A percentile compares a stretch with the other conserved stretches of the same genome.
Conservation (phyloP, 2,329 filamentous ascomycete species). For the Exophiala spinifera region DNA sequence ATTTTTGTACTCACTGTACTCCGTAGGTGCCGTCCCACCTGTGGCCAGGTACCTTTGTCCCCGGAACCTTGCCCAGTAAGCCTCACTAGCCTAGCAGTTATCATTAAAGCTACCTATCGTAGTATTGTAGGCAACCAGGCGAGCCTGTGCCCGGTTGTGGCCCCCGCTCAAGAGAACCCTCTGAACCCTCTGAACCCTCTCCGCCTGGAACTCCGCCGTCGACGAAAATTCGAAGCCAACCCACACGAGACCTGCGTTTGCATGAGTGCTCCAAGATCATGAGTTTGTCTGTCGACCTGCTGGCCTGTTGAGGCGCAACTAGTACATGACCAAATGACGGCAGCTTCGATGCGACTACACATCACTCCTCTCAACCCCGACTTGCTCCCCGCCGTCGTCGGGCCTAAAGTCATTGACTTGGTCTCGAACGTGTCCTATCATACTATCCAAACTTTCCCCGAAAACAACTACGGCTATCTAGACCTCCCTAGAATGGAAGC, state of each 20-base stretch:
- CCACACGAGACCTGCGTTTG: no score
- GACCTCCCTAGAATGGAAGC: conserved; percentile 78
- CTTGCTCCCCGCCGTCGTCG: conserved; percentile 69
- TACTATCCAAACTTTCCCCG: conserved; percentile 78
- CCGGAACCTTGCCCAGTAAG: no score
- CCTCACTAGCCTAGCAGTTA: no score
- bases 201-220: no score
- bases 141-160: background rate
- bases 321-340: conserved; percentile 33
- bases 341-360: conserved; percentile 62
- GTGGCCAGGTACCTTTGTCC: no score
- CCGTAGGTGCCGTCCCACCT: no score
- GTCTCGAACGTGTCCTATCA: conserved; percentile 88
- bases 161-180: background rate
- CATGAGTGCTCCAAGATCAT: no score
- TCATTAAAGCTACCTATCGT: no score
- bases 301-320: background rate
- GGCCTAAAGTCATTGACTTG: conserved; percentile 60
- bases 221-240: no score
- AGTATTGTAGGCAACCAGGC: no score
- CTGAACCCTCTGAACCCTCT: no score
- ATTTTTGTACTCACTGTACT: no score
- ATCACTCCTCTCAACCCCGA: conserved; percentile 78
- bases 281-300: background rate
- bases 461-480: conserved; percentile 85